Percentiles rank a stretch among this genome's conserved stretches.
These are phyloP conservation scores for Vinca minor DNA, from an alignment of 257 asterid species.

Conservation along the genomic window DNA sequence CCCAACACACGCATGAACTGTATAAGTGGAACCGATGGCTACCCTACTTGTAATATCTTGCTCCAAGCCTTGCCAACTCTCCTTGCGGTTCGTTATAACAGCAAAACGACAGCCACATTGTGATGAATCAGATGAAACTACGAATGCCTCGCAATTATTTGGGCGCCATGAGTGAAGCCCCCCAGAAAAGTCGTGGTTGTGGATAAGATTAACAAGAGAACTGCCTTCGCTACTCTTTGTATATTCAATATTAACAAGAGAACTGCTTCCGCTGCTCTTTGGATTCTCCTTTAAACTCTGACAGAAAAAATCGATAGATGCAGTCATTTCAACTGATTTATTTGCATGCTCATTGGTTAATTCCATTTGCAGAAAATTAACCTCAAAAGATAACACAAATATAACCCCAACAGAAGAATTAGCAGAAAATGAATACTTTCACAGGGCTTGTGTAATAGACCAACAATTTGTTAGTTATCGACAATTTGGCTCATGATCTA, in stretches of 20 bases:
- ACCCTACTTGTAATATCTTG: slow-evolving; percentile 61
- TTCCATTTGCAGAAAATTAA: neutral
- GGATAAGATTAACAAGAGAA: slow-evolving; percentile 42
- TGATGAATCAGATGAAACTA: slow-evolving; percentile 31
- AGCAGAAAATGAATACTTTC: neutral
- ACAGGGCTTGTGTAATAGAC: no score
- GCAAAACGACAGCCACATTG: slow-evolving; percentile 39
- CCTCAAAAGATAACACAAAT: neutral
- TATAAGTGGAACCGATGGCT: slow-evolving; percentile 40
- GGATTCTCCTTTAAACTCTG: slow-evolving; percentile 32
- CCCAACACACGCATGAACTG: slow-evolving; percentile 54
- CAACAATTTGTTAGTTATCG: no score
- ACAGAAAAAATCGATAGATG: slow-evolving; percentile 12
- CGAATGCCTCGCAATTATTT: slow-evolving; percentile 54
- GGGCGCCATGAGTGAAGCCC: slow-evolving; percentile 71
- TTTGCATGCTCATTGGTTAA: neutral
- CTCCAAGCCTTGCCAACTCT: slow-evolving; percentile 78
- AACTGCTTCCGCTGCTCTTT: no score
- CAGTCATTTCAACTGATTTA: slow-evolving; percentile 5
- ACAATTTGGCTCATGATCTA: neutral
- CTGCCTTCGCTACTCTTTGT: slow-evolving; percentile 15
- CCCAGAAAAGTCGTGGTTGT: slow-evolving; percentile 63
- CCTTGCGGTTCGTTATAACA: slow-evolving; percentile 47
- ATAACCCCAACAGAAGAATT: neutral
- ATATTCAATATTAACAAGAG: no score